phyloP scores from a whole-genome alignment of 768 basidiomycete genomes.

The Tricholoma terreum region DNA sequence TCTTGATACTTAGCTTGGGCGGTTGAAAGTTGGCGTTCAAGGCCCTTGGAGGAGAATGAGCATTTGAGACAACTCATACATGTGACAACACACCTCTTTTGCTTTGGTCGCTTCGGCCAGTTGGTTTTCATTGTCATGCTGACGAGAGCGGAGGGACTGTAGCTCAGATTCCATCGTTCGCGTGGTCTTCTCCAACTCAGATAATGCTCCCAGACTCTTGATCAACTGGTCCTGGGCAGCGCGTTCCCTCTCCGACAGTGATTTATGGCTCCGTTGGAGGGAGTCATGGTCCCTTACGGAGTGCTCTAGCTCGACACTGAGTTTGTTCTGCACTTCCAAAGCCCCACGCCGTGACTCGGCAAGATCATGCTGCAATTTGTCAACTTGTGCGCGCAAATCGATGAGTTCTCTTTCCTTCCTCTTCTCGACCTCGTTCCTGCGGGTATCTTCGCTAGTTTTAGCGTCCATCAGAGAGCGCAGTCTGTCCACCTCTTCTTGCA shows the following conservation, averaged over 20 bases:
- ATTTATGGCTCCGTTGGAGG: conserved; percentile 57
- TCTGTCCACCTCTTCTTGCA: conserved; percentile 84
- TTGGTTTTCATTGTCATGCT: conserved; percentile 63
- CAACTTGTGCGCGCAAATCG: conserved; percentile 63
- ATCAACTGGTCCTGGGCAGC: conserved; percentile 47
- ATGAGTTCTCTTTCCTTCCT: conserved; percentile 83
- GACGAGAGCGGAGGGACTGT: conserved; percentile 61
- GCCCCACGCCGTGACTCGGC: conserved; percentile 58
- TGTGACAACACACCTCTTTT: conserved; percentile 62
- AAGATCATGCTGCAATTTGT: conserved; percentile 63
- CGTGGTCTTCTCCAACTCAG: conserved; percentile 67
- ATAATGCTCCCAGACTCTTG: conserved; percentile 45
- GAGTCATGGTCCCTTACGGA: conserved; percentile 56
- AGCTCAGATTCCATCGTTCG: conserved; percentile 70
- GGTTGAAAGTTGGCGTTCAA: conserved; percentile 73
- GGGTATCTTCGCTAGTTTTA: conserved; percentile 83
- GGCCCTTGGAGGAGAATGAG: conserved; percentile 39
- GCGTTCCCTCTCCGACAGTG: conserved; percentile 62
- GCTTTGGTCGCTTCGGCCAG: conserved; percentile 56
- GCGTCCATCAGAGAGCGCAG: conserved; percentile 80
- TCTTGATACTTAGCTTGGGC: conserved; percentile 77
- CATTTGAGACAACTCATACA: conserved; percentile 3
- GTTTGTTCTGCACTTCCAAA: conserved; percentile 65
- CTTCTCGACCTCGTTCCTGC: conserved; percentile 79
- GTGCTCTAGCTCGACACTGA: conserved; percentile 73